Evolutionary conservation across 768 basidiomycete genomes (phyloP), one percentile per base, ranked within the genome.

Genomic region (Psilocybe tampanensis): DNA sequence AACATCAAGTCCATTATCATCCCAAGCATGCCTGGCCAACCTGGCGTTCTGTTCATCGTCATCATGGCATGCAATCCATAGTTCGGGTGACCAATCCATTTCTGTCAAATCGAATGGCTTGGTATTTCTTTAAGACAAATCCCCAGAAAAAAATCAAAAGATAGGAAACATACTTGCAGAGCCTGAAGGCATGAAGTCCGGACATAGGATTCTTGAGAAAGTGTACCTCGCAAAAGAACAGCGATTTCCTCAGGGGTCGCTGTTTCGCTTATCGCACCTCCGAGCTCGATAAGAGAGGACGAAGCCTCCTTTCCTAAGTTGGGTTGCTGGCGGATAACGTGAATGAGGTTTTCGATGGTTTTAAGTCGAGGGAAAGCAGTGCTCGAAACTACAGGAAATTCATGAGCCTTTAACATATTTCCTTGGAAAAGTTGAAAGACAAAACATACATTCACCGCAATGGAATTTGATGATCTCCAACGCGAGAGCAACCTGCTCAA

Each of bases 91-190:
- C 90, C 95, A 99, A 59, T 97, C 95, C 34, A 94, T 69, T 47
- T 98, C 96, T 0, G 95, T 98, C 45, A 98, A 71, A 72, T 98
- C 97, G 61, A 98, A 89, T 0, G 95, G 90, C 93, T 98, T 4
- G 29, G 9, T 4, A 29, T 29, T 5, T 29, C 26, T 2, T 52
- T 15, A 41, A 39, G 29, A n/a, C 24, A 2, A 21, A 64, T 26
- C 54, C 47, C 41, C 22, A 36, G 45, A 21, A 47, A 29, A 56
- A 26, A 57, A 26, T 23, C 49, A 18, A 33, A 13, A 45, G 33
- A 15, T 19, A 50, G 12, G 45, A 6, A 43, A 54, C 56, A 58
- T 23, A 94, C 95, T 81, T 95, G 93, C 2, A 98, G 76, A 0
- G 95, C 81, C 64, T 95, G 94, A n/a, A 98, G 74, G 65, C 92